Base-by-base conservation (phyloP, 2,329 filamentous ascomycete species). In the Colletotrichum higginsianum region DNA sequence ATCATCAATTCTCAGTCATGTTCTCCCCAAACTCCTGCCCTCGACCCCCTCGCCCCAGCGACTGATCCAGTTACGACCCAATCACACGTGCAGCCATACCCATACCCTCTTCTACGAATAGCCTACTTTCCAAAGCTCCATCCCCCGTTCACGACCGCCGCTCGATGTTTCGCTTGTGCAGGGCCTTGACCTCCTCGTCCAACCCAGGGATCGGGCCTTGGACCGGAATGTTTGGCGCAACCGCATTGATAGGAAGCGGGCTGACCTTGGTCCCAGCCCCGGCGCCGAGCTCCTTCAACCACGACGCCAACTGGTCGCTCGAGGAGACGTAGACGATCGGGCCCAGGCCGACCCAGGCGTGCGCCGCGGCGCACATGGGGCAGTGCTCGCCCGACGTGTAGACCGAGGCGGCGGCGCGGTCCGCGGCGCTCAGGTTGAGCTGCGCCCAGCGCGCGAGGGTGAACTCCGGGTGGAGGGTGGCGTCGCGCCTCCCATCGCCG, bases 351-450 rank as follows among this genome's bases (percentile, higher is more conserved):
- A 76, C 78, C 69, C 78, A 81, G 1, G 78, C 81, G 47, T 82
- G 81, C 1, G 79, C 80, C 1, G 79, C 76, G 4, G 81, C 76
- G 52, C 81, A 82, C 81, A 82, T 82, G 56, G 79, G 72, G 72
- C 81, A 82, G 67, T 82, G 81, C 72, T 82, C 81, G 1, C 81
- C 81, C 1, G 80, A 80, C 4, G 81, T 82, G 62, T 82, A 82
- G 2, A 82, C 77, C 2, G 77, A 79, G 0, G 78, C 75, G 6
- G 63, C 69, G 26, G 86, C 83, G 21, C 86, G 83, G 64, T 85
- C 76, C 9, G 77, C 78, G 9, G 82, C 80, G 5, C 77, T 75
- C 6, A 79, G 75, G 47, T 82, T 74, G 18, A 78, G 78, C 53
- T 85, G 76, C 13, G 81, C 80, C 81, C 81, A 82, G 3, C 67